phyloP scores from a whole-genome alignment of 2,329 filamentous ascomycete species.

The Lachnellula suecica region DNA sequence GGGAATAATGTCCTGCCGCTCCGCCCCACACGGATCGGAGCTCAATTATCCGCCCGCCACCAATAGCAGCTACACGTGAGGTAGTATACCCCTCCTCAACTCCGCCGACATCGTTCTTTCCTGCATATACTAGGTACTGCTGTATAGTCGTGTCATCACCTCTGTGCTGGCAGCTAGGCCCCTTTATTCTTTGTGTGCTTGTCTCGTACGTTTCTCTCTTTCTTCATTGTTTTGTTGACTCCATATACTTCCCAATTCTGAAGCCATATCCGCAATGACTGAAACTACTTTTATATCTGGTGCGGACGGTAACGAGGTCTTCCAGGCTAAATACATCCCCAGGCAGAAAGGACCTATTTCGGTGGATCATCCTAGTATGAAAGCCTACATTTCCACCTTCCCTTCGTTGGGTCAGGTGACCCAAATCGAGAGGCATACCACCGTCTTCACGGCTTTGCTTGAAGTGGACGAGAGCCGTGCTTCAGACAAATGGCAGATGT shows the following conservation, averaged over 20 bases:
- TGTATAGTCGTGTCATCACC: background rate
- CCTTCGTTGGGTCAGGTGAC: constrained; percentile 79
- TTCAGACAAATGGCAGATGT: constrained; percentile 66
- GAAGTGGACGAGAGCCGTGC: constrained; percentile 58
- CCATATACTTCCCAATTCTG: background rate
- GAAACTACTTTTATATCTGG: constrained; percentile 23
- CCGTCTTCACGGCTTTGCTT: constrained; percentile 67
- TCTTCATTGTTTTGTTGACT: background rate
- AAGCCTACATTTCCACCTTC: constrained; percentile 56
- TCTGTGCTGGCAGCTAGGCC: background rate
- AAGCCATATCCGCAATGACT: constrained; percentile 10
- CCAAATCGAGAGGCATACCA: constrained; percentile 46
- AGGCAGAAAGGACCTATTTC: constrained; percentile 28
- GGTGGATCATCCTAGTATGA: constrained; percentile 45
- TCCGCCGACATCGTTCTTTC: background rate
- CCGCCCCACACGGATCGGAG: background rate
- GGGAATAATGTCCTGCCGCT: background rate
- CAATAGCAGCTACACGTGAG: background rate
- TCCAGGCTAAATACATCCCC: constrained; percentile 33
- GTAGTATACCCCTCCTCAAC: background rate
- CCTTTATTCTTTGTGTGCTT: background rate
- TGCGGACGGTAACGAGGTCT: constrained; percentile 32
- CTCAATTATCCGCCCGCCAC: no score
- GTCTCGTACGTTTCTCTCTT: background rate
- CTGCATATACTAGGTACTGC: no score